Evolutionary conservation across 805 yeast species (phyloP), one percentile per base, ranked within the genome.

Genomic region (Teunomyces aglyptinius): DNA sequence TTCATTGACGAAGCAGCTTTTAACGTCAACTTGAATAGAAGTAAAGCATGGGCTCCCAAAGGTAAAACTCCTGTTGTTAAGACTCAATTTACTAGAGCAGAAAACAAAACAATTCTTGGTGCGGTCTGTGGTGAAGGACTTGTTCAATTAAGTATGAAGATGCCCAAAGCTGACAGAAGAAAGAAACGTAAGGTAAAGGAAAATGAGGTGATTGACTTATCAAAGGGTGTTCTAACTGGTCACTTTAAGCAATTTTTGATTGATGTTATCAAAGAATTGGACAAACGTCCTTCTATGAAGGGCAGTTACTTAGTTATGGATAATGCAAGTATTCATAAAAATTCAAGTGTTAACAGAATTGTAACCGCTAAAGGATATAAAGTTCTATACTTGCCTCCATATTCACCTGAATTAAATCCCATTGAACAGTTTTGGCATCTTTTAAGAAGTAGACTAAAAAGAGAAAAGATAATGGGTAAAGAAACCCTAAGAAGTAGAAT

Each of bases 261-360:
- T 29, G 16, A 29, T 29, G 5, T 29, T 12, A 29, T 29, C 16
- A 29, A 29, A 8, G 13, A n/a, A 29, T 29, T 29, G 15, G 32
- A 29, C 32, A 3, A 29, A 29, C 15, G 7, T n/a, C 32, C 32
- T 27, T 29, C 32, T 22, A 29, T 24, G 24, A 43, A 27, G 6
- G 22, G 22, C 27, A 11, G 27, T 19, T 46, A 38, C 33, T 44
- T 50, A 19, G 46, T 49, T 31, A 44, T 50, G 50, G 52, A 53
- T 44, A 51, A 54, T 47, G 20, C 20, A 19, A 19, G 3, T 19
- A 52, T 52, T 41, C 48, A 51, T 38, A 45, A 50, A 33, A 44
- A 48, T 33, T 26, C 41, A 22, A 45, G 46, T 42, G 45, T 53
- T 40, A 29, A 24, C 18, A 47, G 54, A 31, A 48, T 50, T 24